phyloP scores from a whole-genome alignment of 768 basidiomycete species.

The Hericium coralloides region DNA sequence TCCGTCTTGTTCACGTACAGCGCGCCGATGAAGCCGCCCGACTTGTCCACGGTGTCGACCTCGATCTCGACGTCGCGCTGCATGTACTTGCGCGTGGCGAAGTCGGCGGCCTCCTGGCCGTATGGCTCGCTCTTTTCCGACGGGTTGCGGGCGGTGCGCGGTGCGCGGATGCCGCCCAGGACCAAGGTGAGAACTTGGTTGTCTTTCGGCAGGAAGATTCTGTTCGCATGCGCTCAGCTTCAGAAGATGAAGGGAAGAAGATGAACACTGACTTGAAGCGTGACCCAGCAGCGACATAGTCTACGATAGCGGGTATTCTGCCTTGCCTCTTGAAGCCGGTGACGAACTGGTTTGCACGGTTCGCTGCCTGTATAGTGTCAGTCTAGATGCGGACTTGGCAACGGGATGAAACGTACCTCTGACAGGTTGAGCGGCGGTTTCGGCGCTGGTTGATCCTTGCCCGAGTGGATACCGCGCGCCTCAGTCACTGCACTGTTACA shows the following conservation, averaged over 20 bases:
- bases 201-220: slow-evolving; percentile 81
- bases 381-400: background rate
- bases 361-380: slow-evolving; percentile 35
- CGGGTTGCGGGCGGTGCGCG: slow-evolving; percentile 70
- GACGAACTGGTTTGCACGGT: slow-evolving; percentile 80
- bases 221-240: slow-evolving; percentile 19
- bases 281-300: slow-evolving; percentile 90
- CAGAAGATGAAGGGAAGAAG: background rate
- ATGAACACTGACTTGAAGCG: slow-evolving; percentile 70
- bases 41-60: slow-evolving; percentile 85
- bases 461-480: slow-evolving; percentile 79
- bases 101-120: slow-evolving; percentile 76
- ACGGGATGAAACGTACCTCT: slow-evolving; percentile 44
- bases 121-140: slow-evolving; percentile 88
- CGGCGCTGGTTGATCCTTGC: slow-evolving; percentile 75
- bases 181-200: slow-evolving; percentile 92
- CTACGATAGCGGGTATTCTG: slow-evolving; percentile 75
- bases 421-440: slow-evolving; percentile 86
- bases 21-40: slow-evolving; percentile 90
- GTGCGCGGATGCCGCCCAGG: slow-evolving; percentile 84
- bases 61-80: slow-evolving; percentile 94
- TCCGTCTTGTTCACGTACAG: slow-evolving; percentile 80
- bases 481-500: slow-evolving; percentile 64
- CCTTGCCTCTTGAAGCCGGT: slow-evolving; percentile 89
- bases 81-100: slow-evolving; percentile 73